Base-by-base conservation (phyloP, 257 asterid genomes). In the Solanum ahanhuiri region DNA sequence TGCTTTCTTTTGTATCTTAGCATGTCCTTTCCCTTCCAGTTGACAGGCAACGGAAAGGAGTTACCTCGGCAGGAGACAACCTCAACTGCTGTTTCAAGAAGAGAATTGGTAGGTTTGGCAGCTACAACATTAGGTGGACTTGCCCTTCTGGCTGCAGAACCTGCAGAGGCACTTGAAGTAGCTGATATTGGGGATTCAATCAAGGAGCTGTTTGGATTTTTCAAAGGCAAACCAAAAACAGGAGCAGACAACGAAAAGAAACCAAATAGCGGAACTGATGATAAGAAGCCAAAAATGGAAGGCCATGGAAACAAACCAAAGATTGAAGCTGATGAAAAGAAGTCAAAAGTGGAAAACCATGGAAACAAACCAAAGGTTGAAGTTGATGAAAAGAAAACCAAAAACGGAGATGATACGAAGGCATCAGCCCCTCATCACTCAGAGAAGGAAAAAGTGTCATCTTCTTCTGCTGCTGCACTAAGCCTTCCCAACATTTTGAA, bases 121-220 rank as follows among this genome's bases (percentile, higher is more conserved):
- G 94, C 91, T 51, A 88, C 90, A 58, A 86, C 95, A 11, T 81
- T 93, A 20, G 90, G 93, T 37, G 87, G 90, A 35, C 45, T 90
- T 48, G 34, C 90, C 58, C 85, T 93, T 57, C 88, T 91, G 35
- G 79, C 87, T 79, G 86, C 95, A 0, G 77, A 90, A 11, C 54
- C 92, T 30, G 94, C 94, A 39, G 95, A 92, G 81, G 97, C 95
- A 34, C 90, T 95, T 30, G 88, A 89, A 86, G 90, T 89, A 51
- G 92, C 94, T 33, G 88, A 91, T 6, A 87, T 87, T 69, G 90
- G 91, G 90, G 87, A 88, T 90, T 92, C 91, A 81, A 88, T 94
- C 35, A 35, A 87, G 88, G 91, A 90, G 88, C 90, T 91, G 86
- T 60, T 91, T 23, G 89, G 87, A 82, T 34, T 63, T 39, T 20